Evolutionary conservation across 1,284 basidiomycete species (phyloP), one percentile per base, ranked within the genome.

Genomic region (Ganoderma lucidum): DNA sequence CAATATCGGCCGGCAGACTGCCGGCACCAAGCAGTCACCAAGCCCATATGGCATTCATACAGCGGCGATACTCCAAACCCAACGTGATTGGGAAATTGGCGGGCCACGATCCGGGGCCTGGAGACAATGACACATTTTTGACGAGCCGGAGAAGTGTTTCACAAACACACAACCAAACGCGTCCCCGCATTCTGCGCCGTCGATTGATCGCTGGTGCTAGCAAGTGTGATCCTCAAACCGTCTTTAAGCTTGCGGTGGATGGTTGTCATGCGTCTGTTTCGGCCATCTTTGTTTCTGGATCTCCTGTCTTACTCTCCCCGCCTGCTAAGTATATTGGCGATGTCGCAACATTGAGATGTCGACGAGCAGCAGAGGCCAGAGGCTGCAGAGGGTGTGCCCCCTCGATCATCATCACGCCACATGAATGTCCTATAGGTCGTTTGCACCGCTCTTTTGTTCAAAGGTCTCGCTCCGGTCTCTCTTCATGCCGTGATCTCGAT

Each of bases 331-430:
- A 35, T 53, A 53, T 53, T 53, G 23, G 48, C 48, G 48, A 53
- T 4, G 48, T 30, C 19, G 35, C 45, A 48, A 53, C 48, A 30
- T 53, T 28, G 3, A 53, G 9, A 30, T 28, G 6, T 48, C n/a
- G 19, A 48, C 45, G 45, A 23, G 42, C 42, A 44, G 42, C 15
- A 44, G n/a, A 48, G 48, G 19, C 35, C 35, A 35, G 35, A 35
- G 19, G 17, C 32, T 58, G 56, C 32, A 23, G 23, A 23, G 23
- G 23, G 23, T 23, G 23, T 23, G 23, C 37, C 56, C 39, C 48
- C 48, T 53, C 48, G 48, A 53, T 53, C 48, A 53, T 28, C 48
- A 53, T 53, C 48, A 53, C 48, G 48, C 48, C 48, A 53, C 48
- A 53, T 28, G 23, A 53, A 28, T 53, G 48, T 53, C 48, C 23